A percentile compares a stretch with the other conserved stretches of the same genome.
Evolutionary conservation across 176 grass and related monocot genomes (phyloP).

Genomic region (Carex pumila): DNA sequence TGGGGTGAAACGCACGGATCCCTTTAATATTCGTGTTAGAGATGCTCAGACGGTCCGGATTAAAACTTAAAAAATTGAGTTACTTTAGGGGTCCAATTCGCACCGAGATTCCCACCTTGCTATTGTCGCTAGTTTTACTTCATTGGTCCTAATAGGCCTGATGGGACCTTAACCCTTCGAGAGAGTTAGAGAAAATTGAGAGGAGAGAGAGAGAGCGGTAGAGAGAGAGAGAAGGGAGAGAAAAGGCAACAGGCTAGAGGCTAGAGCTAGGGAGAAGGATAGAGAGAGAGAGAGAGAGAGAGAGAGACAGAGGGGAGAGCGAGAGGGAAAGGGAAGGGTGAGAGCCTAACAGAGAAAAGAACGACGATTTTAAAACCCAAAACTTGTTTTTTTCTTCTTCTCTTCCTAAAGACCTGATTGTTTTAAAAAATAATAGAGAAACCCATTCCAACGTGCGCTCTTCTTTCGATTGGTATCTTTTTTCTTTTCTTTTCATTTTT

Average conservation of each 20-base stretch:
- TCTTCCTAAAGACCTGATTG: neutral
- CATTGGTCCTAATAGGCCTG: constrained; percentile 32
- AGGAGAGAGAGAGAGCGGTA: neutral
- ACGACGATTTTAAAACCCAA: constrained; percentile 21
- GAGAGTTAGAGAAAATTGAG: constrained; percentile 22
- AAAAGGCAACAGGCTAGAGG: constrained; percentile 21
- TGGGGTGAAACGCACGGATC: too few species aligned
- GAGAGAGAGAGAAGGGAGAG: neutral
- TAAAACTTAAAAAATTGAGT: too few species aligned
- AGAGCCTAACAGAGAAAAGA: constrained; percentile 29
- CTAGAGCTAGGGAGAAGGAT: constrained; percentile 16
- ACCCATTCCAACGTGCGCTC: neutral
- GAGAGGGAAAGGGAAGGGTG: constrained; percentile 23
- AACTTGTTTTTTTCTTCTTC: neutral
- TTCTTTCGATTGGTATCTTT: neutral
- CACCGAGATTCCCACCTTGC: constrained; percentile 25
- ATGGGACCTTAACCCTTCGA: constrained; percentile 1
- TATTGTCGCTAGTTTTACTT: constrained; percentile 16
- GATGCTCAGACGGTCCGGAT: too few species aligned
- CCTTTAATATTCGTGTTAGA: too few species aligned
- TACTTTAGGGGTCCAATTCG: neutral
- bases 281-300: constrained; percentile 18
- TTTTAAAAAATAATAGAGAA: constrained; percentile 21
- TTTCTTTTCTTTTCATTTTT: neutral
- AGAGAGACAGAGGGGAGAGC: constrained; percentile 20